Evolutionary conservation across 148 eudicot species (phyloP).

Genomic region (Arctostaphylos glauca): DNA sequence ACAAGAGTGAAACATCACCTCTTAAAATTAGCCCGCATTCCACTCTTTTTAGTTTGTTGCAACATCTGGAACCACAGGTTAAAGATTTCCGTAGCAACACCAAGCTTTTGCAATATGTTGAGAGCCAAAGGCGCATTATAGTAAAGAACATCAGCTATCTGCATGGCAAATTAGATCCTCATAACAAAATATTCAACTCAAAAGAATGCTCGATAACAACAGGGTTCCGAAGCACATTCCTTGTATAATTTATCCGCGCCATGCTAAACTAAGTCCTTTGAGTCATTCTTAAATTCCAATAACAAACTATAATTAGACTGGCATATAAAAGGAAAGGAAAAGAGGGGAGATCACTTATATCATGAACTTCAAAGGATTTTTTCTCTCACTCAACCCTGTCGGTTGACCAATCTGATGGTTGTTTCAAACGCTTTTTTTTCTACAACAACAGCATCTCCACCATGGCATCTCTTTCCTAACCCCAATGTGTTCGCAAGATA

Average conservation of each 20-base stretch:
- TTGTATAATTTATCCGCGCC: not conserved
- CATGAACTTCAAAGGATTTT: not conserved
- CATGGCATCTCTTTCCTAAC: not conserved
- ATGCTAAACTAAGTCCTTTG: not conserved
- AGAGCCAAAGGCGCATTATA: constrained; percentile 82
- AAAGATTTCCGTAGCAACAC: constrained; percentile 79
- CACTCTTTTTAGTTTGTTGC: constrained; percentile 83
- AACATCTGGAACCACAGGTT: constrained; percentile 96
- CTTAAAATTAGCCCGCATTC: constrained; percentile 67
- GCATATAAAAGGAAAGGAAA: not conserved
- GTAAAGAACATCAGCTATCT: constrained; percentile 93
- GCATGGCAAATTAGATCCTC: constrained; percentile 21
- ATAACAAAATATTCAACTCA: not conserved
- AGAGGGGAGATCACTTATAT: not conserved
- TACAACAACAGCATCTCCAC: not conserved
- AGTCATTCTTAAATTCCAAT: not conserved
- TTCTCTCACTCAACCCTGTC: not conserved
- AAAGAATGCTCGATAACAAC: not conserved
- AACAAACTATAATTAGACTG: not conserved
- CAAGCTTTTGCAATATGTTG: constrained; percentile 75
- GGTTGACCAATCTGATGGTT: not conserved
- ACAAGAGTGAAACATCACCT: constrained; percentile 38
- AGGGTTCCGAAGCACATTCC: not conserved
- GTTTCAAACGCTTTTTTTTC: not conserved
- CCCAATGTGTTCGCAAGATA: not conserved